Evolutionary conservation across 768 basidiomycete genomes (phyloP).

Genomic region (Tulasnella sp.): DNA sequence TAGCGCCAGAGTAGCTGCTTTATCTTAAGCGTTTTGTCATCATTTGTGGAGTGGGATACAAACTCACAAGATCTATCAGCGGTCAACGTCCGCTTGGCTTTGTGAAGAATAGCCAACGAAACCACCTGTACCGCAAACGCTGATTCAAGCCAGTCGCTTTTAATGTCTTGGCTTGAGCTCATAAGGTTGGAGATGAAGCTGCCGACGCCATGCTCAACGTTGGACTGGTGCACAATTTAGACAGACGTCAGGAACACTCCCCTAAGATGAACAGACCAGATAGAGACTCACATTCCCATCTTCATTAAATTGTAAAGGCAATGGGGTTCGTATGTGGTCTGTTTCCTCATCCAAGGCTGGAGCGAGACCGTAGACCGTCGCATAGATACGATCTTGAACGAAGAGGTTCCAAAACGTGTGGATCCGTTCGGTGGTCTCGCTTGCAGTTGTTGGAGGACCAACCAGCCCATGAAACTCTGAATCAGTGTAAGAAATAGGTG

Average conservation of each 20-base stretch:
- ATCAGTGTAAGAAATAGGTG: background rate
- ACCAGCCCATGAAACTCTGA: background rate
- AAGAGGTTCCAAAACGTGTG: conserved; percentile 2
- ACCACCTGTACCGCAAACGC: background rate
- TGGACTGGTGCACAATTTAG: background rate
- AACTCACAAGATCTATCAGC: background rate
- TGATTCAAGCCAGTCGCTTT: background rate
- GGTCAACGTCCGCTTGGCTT: background rate
- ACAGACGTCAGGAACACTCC: background rate
- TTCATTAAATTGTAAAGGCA: background rate
- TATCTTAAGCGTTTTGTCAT: background rate
- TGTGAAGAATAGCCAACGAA: background rate
- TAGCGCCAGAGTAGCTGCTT: background rate
- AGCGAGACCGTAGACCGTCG: background rate
- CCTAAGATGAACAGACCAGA: background rate
- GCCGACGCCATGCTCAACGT: background rate
- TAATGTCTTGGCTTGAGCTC: background rate
- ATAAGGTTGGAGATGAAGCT: background rate
- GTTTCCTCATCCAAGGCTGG: background rate
- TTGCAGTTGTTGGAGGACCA: background rate
- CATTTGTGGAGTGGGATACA: background rate
- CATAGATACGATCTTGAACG: background rate
- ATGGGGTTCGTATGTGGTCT: background rate
- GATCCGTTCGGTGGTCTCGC: background rate
- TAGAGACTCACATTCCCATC: background rate